Percentiles rank a stretch among this genome's conserved stretches.
Evolutionary conservation across 495 filamentous ascomycete genomes (phyloP).

Genomic region (Antarctomyces pellizariae): DNA sequence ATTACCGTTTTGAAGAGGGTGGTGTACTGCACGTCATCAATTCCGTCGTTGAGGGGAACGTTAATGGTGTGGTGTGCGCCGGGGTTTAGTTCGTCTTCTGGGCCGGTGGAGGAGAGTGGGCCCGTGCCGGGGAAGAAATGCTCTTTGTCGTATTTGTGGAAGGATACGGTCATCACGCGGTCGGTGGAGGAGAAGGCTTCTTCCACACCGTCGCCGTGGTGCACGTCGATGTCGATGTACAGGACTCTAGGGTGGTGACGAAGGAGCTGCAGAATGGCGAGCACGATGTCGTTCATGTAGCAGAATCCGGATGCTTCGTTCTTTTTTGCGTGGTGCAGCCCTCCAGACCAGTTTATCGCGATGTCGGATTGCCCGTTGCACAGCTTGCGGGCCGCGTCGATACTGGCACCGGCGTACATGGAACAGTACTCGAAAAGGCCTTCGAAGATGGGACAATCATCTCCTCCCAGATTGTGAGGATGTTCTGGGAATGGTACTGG

Average conservation of each 20-base stretch:
- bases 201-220: conserved; percentile 93
- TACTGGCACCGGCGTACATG: conserved; percentile 70
- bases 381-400: conserved; percentile 81
- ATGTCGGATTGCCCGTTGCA: conserved; percentile 73
- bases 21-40: conserved; percentile 80
- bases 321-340: conserved; percentile 93
- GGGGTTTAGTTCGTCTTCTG: conserved; percentile 57
- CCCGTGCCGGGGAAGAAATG: conserved; percentile 95
- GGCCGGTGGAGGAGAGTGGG: conserved; percentile 74
- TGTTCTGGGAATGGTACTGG: conserved; percentile 20
- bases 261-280: conserved; percentile 77
- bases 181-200: conserved; percentile 94
- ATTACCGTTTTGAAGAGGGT: conserved; percentile 66
- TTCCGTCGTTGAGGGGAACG: conserved; percentile 83
- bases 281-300: conserved; percentile 96
- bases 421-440: conserved; percentile 88
- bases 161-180: conserved; percentile 85
- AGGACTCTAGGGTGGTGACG: conserved; percentile 76
- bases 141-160: conserved; percentile 79
- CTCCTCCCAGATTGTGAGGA: conserved; percentile 51
- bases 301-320: conserved; percentile 87
- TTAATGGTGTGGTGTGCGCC: conserved; percentile 93
- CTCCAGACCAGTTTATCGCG: conserved; percentile 97
- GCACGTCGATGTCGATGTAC: conserved; percentile 96
- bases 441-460: conserved; percentile 93